phyloP scores from a whole-genome alignment of 1,284 basidiomycete genomes.

The Xerocomus minutiporus region DNA sequence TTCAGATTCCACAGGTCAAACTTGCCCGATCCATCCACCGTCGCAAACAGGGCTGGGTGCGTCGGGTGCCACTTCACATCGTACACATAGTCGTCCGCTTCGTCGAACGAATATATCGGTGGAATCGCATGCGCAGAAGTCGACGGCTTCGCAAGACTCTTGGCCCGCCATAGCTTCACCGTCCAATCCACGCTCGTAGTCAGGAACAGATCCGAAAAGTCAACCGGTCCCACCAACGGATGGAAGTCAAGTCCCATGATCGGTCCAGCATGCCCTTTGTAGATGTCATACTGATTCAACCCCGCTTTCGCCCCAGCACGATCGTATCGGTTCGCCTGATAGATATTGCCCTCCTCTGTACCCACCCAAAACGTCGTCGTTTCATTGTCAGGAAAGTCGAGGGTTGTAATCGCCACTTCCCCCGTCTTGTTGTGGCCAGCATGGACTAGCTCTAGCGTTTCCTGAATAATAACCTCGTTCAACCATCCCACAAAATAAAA shows the following conservation, averaged over 20 bases:
- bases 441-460: slow-evolving; percentile 85
- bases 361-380: slow-evolving; percentile 95
- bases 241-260: slow-evolving; percentile 95
- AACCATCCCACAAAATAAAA: not conserved
- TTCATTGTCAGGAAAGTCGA: slow-evolving; percentile 93
- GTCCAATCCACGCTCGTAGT: slow-evolving; percentile 94
- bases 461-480: slow-evolving; percentile 44
- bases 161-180: slow-evolving; percentile 88
- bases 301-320: slow-evolving; percentile 95
- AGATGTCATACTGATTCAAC: slow-evolving; percentile 85
- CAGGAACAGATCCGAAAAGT: slow-evolving; percentile 94
- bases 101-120: slow-evolving; percentile 90
- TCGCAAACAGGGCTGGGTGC: slow-evolving; percentile 92
- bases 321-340: slow-evolving; percentile 94
- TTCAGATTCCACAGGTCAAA: slow-evolving; percentile 98
- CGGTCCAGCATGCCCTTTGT: slow-evolving; percentile 89
- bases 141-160: slow-evolving; percentile 51
- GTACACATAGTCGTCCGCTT: slow-evolving; percentile 98
- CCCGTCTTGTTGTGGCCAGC: slow-evolving; percentile 90
- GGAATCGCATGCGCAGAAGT: slow-evolving; percentile 54
- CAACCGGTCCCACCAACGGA: slow-evolving; percentile 83
- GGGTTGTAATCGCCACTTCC: slow-evolving; percentile 89
- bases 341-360: slow-evolving; percentile 96
- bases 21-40: slow-evolving; percentile 89
- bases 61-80: slow-evolving; percentile 96